Evolutionary conservation across 768 basidiomycete genomes (phyloP).

Genomic region (Glaciozyma antarctica): DNA sequence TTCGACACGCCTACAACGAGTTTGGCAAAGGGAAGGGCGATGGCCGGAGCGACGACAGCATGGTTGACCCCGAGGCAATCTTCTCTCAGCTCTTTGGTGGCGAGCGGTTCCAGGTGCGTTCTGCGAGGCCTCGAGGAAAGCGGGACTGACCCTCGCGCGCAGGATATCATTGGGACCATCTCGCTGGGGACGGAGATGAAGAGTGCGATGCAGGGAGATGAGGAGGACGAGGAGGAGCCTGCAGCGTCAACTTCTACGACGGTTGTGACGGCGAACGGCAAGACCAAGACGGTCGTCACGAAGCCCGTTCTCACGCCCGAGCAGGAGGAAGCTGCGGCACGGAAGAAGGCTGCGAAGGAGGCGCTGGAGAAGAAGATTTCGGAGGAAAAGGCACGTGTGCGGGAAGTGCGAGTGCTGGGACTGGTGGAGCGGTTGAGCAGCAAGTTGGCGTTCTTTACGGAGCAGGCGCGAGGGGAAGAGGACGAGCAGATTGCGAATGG

Average conservation of each 20-base stretch:
- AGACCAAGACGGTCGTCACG: background rate
- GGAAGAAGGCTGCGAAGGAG: constrained; percentile 39
- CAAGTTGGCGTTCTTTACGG: constrained; percentile 78
- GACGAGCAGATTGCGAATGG: constrained; percentile 52
- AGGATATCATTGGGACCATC: constrained; percentile 79
- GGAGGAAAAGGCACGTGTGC: constrained; percentile 63
- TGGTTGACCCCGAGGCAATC: constrained; percentile 61
- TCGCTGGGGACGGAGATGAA: constrained; percentile 88
- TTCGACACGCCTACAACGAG: constrained; percentile 75
- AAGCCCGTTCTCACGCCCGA: constrained; percentile 45
- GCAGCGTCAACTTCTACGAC: background rate
- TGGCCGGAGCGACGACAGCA: constrained; percentile 72
- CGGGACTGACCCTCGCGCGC: constrained; percentile 7
- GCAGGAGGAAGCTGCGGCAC: constrained; percentile 51
- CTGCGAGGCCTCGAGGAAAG: background rate
- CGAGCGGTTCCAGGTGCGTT: constrained; percentile 51
- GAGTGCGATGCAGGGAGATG: constrained; percentile 76
- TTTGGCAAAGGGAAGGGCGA: constrained; percentile 61
- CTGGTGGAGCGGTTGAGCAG: constrained; percentile 68
- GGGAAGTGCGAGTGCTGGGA: constrained; percentile 63
- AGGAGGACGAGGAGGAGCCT: constrained; percentile 46
- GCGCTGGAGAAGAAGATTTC: constrained; percentile 40
- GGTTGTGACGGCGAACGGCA: background rate
- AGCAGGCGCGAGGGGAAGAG: constrained; percentile 50
- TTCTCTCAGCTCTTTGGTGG: constrained; percentile 73